Evolutionary conservation across 768 basidiomycete genomes (phyloP).

Genomic region (Trametopsis cervina): DNA sequence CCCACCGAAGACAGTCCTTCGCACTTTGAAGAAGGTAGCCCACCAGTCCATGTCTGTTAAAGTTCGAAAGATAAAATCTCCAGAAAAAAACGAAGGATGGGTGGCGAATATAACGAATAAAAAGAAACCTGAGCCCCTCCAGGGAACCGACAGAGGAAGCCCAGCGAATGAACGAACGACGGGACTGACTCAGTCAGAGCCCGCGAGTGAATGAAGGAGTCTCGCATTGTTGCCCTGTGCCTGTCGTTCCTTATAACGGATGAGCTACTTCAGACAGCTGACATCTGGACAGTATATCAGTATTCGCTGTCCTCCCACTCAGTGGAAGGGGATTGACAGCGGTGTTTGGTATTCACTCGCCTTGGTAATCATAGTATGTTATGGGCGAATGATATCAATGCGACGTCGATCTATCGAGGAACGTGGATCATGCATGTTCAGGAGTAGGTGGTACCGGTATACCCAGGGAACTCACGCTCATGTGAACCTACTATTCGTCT

Average conservation of each 20-base stretch:
- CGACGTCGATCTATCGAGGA: too few species aligned
- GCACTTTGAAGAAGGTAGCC: slow-evolving; percentile 17
- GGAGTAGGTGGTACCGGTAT: too few species aligned
- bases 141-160: slow-evolving; percentile 20
- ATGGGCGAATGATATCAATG: too few species aligned
- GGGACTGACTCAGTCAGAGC: slow-evolving; percentile 25
- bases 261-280: background rate
- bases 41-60: slow-evolving; percentile 21
- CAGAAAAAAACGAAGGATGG: slow-evolving; percentile 7
- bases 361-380: too few species aligned
- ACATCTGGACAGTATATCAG: background rate
- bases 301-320: too few species aligned
- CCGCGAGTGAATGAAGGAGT: slow-evolving; percentile 16
- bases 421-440: too few species aligned
- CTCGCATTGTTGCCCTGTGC: background rate
- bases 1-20: slow-evolving; percentile 20
- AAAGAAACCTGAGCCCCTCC: slow-evolving; percentile 17
- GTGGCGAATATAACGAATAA: slow-evolving; percentile 9
- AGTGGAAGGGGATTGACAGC: too few species aligned
- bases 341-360: too few species aligned
- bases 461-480: background rate
- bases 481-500: background rate
- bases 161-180: slow-evolving; percentile 12
- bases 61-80: background rate
- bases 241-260: background rate